Conservation (phyloP, 768 basidiomycete genomes). For the Russula emetica region DNA sequence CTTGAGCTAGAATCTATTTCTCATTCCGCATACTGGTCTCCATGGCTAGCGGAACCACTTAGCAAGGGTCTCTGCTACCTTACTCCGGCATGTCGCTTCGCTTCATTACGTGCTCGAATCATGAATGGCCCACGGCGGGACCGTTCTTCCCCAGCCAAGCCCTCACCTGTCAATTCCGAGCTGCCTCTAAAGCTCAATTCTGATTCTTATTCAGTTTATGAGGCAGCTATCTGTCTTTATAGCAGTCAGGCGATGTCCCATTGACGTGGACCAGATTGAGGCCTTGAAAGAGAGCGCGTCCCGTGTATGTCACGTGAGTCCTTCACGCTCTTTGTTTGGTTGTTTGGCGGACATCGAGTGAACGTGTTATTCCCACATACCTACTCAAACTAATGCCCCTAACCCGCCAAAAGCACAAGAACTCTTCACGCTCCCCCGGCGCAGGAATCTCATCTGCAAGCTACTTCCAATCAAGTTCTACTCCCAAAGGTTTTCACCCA, state of each 20-base stretch:
- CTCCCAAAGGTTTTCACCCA: constrained; percentile 33
- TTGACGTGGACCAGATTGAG: not conserved
- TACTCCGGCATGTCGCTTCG: not conserved
- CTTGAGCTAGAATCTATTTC: not conserved
- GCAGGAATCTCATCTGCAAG: constrained; percentile 24
- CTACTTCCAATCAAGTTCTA: constrained; percentile 18
- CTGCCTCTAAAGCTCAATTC: not conserved
- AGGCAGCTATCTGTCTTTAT: not conserved
- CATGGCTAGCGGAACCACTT: not conserved
- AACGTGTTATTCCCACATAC: not conserved
- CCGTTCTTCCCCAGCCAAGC: not conserved
- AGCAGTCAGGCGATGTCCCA: not conserved
- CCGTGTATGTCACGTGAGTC: constrained; percentile 13
- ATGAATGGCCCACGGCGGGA: not conserved
- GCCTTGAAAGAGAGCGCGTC: too few relatives aligned
- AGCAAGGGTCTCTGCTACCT: not conserved
- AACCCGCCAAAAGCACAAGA: constrained; percentile 22
- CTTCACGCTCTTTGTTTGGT: constrained; percentile 21
- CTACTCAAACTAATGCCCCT: constrained; percentile 20
- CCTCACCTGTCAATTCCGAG: not conserved
- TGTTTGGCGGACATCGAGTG: constrained; percentile 11
- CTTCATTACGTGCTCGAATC: not conserved
- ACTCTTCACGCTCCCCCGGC: constrained; percentile 24
- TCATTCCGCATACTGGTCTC: not conserved
- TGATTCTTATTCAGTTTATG: not conserved